Evolutionary conservation across 1,284 basidiomycete genomes (phyloP), one percentile per base, ranked within the genome.

Genomic region (Abortiporus biennis): DNA sequence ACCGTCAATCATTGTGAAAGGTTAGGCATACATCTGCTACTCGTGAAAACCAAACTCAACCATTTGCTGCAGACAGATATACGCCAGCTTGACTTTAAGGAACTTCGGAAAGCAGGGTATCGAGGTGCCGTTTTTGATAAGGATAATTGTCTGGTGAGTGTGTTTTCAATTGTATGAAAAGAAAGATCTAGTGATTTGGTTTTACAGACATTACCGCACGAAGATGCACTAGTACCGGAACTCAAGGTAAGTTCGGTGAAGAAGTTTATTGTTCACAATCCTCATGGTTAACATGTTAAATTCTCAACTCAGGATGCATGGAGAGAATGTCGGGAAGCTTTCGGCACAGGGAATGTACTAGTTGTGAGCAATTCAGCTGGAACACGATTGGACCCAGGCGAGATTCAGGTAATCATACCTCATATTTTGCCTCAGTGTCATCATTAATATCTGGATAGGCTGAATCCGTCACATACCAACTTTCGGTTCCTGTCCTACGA

Each of bases 301-400:
- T 2, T 6, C 2, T 6, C 15, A 20, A 30, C n/a, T 11, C 51
- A 91, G 80, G 68, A 76, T n/a, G 78, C 86, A 3, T 98, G 93
- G 93, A 59, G 69, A 25, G 72, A 81, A 53, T 86, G 92, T 44
- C 67, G 79, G 33, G 58, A 69, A 30, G 74, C 78, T 0, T 97
- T 97, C 56, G 90, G 88, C 0, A 69, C 78, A 17, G 75, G 74
- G 0, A 85, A 92, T 48, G 78, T 98, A 8, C 69, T 99, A 47
- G 80, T 98, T 41, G 93, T 98, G 30, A 92, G 89, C 63, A 98
- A 98, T 61, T 92, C 92, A 19, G 92, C 92, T 1, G 95, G 95
- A 1, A 87, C 88, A 13, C 66, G 64, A 32, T 71, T 79, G 40
- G 95, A 98, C 59, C 75, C 84, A 0, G 85, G 81, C 27, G 80